These are phyloP conservation scores for Oxytropis ochrocephala DNA, from an alignment of 306 rosid genomes.

Conservation along the genomic window DNA sequence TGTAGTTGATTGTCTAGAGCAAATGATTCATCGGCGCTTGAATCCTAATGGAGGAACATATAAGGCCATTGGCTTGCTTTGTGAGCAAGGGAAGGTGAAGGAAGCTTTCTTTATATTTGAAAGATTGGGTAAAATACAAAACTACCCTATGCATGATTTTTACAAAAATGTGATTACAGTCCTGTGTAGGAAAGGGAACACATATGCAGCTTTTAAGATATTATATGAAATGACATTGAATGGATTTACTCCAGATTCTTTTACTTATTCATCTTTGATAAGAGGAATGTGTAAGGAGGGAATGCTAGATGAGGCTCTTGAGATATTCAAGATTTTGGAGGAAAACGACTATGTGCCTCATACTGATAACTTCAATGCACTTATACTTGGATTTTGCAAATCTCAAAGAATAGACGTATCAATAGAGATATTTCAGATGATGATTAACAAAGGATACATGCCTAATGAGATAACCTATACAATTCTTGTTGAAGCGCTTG, in stretches of 20 bases:
- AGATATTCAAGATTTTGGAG: slow-evolving; percentile 69
- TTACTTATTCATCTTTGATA: slow-evolving; percentile 74
- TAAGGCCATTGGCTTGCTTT: slow-evolving; percentile 72
- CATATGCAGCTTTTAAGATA: slow-evolving; percentile 76
- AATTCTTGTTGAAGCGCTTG: slow-evolving; percentile 78
- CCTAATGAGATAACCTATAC: slow-evolving; percentile 80
- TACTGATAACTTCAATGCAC: slow-evolving; percentile 71
- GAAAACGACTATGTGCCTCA: slow-evolving; percentile 52
- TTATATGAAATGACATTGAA: slow-evolving; percentile 70
- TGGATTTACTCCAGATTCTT: slow-evolving; percentile 79
- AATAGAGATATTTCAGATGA: slow-evolving; percentile 51
- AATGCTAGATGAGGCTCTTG: slow-evolving; percentile 76
- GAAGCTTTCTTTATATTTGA: slow-evolving; percentile 69
- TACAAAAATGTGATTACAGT: slow-evolving; percentile 53
- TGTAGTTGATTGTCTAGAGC: slow-evolving; percentile 61
- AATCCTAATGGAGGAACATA: slow-evolving; percentile 71
- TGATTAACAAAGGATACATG: slow-evolving; percentile 58
- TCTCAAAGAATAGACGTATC: slow-evolving; percentile 54
- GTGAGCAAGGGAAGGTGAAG: slow-evolving; percentile 60
- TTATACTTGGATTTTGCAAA: slow-evolving; percentile 72
- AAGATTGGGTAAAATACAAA: slow-evolving; percentile 52
- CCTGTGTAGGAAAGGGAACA: slow-evolving; percentile 83
- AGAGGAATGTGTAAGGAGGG: slow-evolving; percentile 88
- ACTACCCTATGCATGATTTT: slow-evolving; percentile 45
- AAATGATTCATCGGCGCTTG: slow-evolving; percentile 53